Evolutionary conservation across 176 grass and related monocot species (phyloP).

Genomic region (Eleusine coracana): DNA sequence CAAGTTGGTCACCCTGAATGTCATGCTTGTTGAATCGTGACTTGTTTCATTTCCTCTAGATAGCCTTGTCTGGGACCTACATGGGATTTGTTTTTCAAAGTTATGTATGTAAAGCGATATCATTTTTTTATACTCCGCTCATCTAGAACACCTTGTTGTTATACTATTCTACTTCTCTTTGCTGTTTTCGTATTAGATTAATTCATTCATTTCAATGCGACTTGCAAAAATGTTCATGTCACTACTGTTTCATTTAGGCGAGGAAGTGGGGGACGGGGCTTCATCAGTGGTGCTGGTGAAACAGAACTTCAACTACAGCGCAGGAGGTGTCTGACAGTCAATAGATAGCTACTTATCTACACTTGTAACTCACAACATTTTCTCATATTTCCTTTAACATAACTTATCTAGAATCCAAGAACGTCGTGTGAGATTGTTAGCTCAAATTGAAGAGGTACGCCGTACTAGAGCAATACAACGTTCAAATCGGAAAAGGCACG

Average conservation of each 20-base stretch:
- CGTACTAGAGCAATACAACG: constrained; percentile 85
- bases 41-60: constrained; percentile 16
- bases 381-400: constrained; percentile 27
- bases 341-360: constrained; percentile 25
- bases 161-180: background rate
- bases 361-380: constrained; percentile 27
- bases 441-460: constrained; percentile 84
- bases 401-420: constrained; percentile 77
- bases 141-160: constrained; percentile 26
- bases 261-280: constrained; percentile 88
- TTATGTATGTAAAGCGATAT: background rate
- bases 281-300: constrained; percentile 95
- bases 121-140: background rate
- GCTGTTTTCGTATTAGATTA: background rate
- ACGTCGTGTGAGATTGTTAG: constrained; percentile 59
- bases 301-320: constrained; percentile 97
- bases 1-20: background rate
- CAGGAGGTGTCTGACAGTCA: constrained; percentile 67
- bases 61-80: background rate
- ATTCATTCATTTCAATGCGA: background rate
- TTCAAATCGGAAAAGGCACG: constrained; percentile 80
- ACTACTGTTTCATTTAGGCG: constrained; percentile 62
- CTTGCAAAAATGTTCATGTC: constrained; percentile 8
- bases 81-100: background rate
- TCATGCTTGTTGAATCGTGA: constrained; percentile 24